Evolutionary conservation across 495 filamentous ascomycete species (phyloP).

Genomic region (Penicillium ucsense): DNA sequence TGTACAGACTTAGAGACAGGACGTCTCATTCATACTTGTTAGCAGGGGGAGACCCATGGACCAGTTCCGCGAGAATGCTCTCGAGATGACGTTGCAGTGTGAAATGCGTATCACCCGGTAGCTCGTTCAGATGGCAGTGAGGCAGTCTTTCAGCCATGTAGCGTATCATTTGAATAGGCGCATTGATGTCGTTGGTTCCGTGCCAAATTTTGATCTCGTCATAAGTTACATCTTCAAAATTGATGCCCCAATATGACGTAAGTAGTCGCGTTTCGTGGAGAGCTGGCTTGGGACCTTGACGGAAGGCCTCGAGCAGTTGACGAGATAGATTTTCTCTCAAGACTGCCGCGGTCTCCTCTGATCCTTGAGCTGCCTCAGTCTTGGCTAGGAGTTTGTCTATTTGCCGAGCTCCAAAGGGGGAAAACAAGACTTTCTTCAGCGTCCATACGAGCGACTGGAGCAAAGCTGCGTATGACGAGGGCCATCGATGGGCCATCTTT

Average conservation of each 20-base stretch:
- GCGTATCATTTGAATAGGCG: slow-evolving; percentile 4
- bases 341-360: neutral
- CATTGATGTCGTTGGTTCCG: slow-evolving; percentile 5
- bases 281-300: slow-evolving; percentile 3
- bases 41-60: neutral
- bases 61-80: slow-evolving; percentile 5
- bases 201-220: slow-evolving; percentile 4
- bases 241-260: slow-evolving; percentile 4
- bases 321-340: neutral
- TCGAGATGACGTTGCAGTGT: slow-evolving; percentile 9
- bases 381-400: slow-evolving; percentile 10
- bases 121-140: slow-evolving; percentile 5
- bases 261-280: slow-evolving; percentile 4
- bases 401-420: neutral
- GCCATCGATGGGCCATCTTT: slow-evolving; percentile 5
- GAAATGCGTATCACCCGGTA: slow-evolving; percentile 12
- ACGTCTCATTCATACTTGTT: no score
- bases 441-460: slow-evolving; percentile 3
- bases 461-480: neutral
- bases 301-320: slow-evolving; percentile 19
- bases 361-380: neutral
- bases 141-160: slow-evolving; percentile 13
- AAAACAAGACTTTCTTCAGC: slow-evolving; percentile 1
- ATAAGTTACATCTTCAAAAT: slow-evolving; percentile 4
- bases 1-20: no score